A percentile compares a stretch with the other conserved stretches of the same genome.
These are phyloP conservation scores for Coelastrella sp. DNA, from an alignment of 139 green algal species.

Conservation along the genomic window DNA sequence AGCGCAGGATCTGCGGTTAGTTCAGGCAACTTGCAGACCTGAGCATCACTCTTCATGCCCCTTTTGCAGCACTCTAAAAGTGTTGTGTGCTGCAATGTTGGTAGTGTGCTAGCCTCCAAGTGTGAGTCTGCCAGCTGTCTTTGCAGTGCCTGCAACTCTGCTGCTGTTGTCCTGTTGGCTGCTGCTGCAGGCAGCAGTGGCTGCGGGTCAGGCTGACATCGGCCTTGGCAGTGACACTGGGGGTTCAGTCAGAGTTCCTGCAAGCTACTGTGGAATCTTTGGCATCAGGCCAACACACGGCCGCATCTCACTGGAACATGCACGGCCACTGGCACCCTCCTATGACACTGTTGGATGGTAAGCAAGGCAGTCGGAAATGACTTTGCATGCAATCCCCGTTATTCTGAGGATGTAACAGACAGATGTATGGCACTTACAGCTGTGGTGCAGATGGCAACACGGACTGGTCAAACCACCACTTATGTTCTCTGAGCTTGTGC, in stretches of 20 bases:
- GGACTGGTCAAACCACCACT: too few relatives aligned
- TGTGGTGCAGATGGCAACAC: background rate
- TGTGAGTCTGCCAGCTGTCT: too few relatives aligned
- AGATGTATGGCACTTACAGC: too few relatives aligned
- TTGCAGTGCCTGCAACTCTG: too few relatives aligned
- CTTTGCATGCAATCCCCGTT: background rate
- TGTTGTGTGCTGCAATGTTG: background rate
- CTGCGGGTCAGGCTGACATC: slow-evolving; percentile 77
- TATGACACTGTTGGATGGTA: slow-evolving; percentile 80
- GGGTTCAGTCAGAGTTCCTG: slow-evolving; percentile 87
- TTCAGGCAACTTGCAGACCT: background rate
- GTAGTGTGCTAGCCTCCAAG: too few relatives aligned
- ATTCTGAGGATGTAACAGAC: too few relatives aligned
- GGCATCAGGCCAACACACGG: slow-evolving; percentile 91
- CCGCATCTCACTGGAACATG: slow-evolving; percentile 66
- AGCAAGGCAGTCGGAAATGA: background rate
- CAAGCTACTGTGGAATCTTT: slow-evolving; percentile 88
- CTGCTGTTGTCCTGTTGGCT: too few relatives aligned
- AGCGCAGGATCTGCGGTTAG: slow-evolving; percentile 90
- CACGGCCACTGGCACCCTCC: slow-evolving; percentile 81
- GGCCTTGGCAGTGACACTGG: slow-evolving; percentile 93
- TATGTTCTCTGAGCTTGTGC: too few relatives aligned
- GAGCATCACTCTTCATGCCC: background rate
- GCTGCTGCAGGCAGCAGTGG: slow-evolving; percentile 38
- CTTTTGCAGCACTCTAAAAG: background rate